These are phyloP conservation scores for Pichia sp. DNA, from an alignment of 1,139 yeast species.

Conservation along the genomic window DNA sequence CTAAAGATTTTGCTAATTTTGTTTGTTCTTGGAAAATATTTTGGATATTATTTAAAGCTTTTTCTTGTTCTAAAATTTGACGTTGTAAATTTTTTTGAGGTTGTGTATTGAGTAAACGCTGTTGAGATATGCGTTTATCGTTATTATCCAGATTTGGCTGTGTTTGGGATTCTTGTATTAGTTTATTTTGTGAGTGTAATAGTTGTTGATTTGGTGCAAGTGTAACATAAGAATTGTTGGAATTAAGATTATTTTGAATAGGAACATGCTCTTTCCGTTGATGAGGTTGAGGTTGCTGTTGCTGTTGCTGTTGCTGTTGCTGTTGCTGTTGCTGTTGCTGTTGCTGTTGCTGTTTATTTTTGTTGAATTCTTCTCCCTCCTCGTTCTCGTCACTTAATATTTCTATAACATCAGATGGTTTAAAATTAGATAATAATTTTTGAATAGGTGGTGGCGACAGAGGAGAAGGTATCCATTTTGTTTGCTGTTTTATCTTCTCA, in stretches of 20 bases:
- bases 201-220: too few relatives aligned
- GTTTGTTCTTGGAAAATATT: background rate
- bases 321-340: background rate
- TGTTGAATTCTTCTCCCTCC: background rate
- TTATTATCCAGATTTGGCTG: too few relatives aligned
- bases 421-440: background rate
- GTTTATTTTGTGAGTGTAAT: too few relatives aligned
- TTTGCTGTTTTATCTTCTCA: background rate
- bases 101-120: background rate
- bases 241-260: too few relatives aligned
- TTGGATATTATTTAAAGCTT: background rate
- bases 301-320: background rate
- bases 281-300: background rate
- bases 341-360: background rate
- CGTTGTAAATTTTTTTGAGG: background rate
- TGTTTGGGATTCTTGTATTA: too few relatives aligned
- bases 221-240: too few relatives aligned
- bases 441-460: background rate
- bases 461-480: background rate
- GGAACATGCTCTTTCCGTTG: background rate
- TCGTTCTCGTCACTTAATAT: background rate
- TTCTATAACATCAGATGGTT: slow-evolving; percentile 1
- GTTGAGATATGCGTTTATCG: too few relatives aligned
- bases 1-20: background rate
- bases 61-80: background rate